A percentile compares a stretch with the other conserved stretches of the same genome.
Conservation (phyloP, 805 yeast species). For the Ogataea siamensis region DNA sequence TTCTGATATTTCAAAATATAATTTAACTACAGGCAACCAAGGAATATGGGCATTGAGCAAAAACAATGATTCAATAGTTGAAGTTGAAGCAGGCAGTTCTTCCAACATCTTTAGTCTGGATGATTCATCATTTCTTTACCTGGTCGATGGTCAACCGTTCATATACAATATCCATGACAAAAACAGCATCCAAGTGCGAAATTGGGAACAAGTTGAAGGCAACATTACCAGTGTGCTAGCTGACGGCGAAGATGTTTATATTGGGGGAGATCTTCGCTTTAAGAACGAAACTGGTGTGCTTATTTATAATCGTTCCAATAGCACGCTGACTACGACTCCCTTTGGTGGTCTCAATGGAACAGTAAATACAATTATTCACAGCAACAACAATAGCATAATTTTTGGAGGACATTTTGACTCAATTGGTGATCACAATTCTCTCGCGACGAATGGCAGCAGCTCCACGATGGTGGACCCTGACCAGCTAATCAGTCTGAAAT, state of each 20-base stretch:
- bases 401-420: constrained; percentile 79
- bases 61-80: constrained; percentile 17
- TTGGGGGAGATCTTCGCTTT: constrained; percentile 76
- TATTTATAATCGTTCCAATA: constrained; percentile 51
- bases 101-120: constrained; percentile 14
- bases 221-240: constrained; percentile 45
- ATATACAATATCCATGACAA: constrained; percentile 15
- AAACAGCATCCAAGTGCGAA: constrained; percentile 6
- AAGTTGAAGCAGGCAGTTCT: constrained; percentile 11
- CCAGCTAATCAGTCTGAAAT: constrained; percentile 57
- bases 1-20: constrained; percentile 21
- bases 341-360: constrained; percentile 75
- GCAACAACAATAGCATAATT: constrained; percentile 50
- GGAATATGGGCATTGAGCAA: constrained; percentile 23
- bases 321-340: constrained; percentile 47
- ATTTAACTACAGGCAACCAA: constrained; percentile 19
- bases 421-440: constrained; percentile 50
- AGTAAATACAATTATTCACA: constrained; percentile 60
- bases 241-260: constrained; percentile 53
- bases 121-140: constrained; percentile 21
- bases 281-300: constrained; percentile 55
- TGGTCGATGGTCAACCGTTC: constrained; percentile 28
- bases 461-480: constrained; percentile 46
- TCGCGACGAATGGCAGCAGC: constrained; percentile 33
- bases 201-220: constrained; percentile 37